These are phyloP conservation scores for Corinectria fuckeliana DNA, from an alignment of 2,329 filamentous ascomycete genomes.

Conservation along the genomic window DNA sequence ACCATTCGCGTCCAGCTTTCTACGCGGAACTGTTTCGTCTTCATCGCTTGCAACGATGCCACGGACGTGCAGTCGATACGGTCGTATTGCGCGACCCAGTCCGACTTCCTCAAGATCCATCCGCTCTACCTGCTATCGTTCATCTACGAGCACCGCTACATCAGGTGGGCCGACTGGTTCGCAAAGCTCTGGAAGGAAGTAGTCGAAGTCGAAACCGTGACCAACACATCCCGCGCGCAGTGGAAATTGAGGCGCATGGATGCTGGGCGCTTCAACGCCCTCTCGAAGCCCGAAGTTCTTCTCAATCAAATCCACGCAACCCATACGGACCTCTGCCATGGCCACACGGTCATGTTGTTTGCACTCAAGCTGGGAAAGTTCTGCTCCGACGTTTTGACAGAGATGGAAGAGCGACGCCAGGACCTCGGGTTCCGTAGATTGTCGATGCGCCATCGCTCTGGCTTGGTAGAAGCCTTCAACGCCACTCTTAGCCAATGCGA, in stretches of 20 bases:
- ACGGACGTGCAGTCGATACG: neutral
- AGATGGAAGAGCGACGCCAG: constrained; percentile 1
- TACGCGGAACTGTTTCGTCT: neutral
- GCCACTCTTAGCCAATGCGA: neutral
- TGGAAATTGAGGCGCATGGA: constrained; percentile 2
- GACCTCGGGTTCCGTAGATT: constrained; percentile 1
- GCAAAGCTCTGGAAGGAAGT: constrained; percentile 4
- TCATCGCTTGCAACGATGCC: neutral
- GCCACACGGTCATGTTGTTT: constrained; percentile 3
- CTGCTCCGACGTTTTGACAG: neutral
- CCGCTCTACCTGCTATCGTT: constrained; percentile 15
- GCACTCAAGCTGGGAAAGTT: neutral
- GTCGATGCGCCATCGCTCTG: neutral
- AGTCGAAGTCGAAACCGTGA: constrained; percentile 9
- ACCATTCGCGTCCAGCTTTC: neutral
- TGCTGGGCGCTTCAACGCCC: neutral
- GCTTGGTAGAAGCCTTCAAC: constrained; percentile 1
- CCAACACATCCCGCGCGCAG: constrained; percentile 2
- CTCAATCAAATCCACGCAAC: constrained; percentile 10
- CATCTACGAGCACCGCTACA: constrained; percentile 7
- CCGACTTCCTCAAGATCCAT: constrained; percentile 5
- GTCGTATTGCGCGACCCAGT: neutral
- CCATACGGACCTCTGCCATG: constrained; percentile 11
- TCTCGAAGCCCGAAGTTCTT: constrained; percentile 6
- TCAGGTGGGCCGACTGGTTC: constrained; percentile 4